These are phyloP conservation scores for Botrytis medusae DNA, from an alignment of 2,329 filamentous ascomycete species.

Conservation along the genomic window DNA sequence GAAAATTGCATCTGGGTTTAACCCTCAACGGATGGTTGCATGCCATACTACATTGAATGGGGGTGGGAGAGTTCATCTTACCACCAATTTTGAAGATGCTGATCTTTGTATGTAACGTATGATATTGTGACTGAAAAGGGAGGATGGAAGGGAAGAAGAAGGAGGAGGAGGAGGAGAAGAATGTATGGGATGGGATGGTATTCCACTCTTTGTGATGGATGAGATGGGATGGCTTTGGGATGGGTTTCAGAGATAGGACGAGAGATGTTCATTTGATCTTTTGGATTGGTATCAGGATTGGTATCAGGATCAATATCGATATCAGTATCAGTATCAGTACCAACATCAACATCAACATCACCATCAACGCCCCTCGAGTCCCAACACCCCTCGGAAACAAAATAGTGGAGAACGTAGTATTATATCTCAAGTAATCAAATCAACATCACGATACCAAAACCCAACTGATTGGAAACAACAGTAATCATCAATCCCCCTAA, in stretches of 20 bases:
- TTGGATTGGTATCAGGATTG: neutral
- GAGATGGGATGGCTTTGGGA: neutral
- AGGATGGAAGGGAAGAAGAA: neutral
- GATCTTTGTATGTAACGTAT: conserved; percentile 32
- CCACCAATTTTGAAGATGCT: conserved; percentile 21
- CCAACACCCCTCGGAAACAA: neutral
- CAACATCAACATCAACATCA: neutral
- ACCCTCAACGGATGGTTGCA: conserved; percentile 30
- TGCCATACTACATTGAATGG: conserved; percentile 11
- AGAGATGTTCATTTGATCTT: neutral
- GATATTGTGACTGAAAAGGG: conserved; percentile 26
- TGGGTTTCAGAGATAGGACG: neutral
- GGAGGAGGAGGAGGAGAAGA: neutral
- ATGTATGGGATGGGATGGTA: too few relatives aligned
- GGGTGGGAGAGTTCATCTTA: neutral
- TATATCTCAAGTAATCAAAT: neutral
- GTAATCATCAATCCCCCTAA: too few relatives aligned
- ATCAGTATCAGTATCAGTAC: neutral
- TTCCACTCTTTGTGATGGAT: neutral
- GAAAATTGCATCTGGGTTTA: neutral
- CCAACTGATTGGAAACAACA: neutral
- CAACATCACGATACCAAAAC: neutral
- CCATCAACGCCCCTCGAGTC: neutral
- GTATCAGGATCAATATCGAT: neutral
- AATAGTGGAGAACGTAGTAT: neutral